Base-by-base conservation (phyloP, 1,284 basidiomycete species). In the Ceratorhiza oryzae-sativae region DNA sequence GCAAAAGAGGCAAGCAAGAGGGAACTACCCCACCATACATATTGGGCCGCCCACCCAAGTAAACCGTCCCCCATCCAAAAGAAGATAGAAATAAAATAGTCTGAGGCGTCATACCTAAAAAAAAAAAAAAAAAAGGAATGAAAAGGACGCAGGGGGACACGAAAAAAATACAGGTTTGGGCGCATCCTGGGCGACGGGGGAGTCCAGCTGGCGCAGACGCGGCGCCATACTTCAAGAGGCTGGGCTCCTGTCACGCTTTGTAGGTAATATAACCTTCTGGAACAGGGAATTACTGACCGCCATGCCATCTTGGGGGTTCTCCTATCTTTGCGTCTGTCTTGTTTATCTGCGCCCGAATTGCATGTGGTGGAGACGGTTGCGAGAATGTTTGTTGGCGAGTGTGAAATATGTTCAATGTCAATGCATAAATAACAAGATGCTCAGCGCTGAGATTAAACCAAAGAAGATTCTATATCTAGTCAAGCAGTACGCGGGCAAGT, bases 161-260 rank as follows among this genome's bases (percentile, higher is more conserved):
- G 18, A 34, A 55, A 30, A 8, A 55, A 55, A 55, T n/a, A 55
- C 30, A 55, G 53, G 53, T 36, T 55, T 55, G 53, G 53, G 27
- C 53, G 53, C 53, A 55, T 55, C 53, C 30, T 55, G 53, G 53
- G 53, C 53, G n/a, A 55, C 53, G 53, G 53, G 51, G 51, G 53
- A 55, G 53, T 55, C 30, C 53, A 55, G 53, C 53, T 32, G 53
- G 53, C 30, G 53, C 30, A 55, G 53, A 55, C 30, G 53, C 27
- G n/a, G 53, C 53, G 30, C 53, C 53, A 32, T 39, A 13, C 6
- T 18, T 55, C 13, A n/a, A 55, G 53, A 55, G 53, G 53, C 53
- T 55, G 53, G 53, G 53, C 53, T 55, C 53, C 53, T 55, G 53
- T 55, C 53, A 55, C 34, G 53, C 53, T 55, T 55, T 55, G 53